Conservation (phyloP, 2,329 filamentous ascomycete genomes). For the Sporothrix schenckii region DNA sequence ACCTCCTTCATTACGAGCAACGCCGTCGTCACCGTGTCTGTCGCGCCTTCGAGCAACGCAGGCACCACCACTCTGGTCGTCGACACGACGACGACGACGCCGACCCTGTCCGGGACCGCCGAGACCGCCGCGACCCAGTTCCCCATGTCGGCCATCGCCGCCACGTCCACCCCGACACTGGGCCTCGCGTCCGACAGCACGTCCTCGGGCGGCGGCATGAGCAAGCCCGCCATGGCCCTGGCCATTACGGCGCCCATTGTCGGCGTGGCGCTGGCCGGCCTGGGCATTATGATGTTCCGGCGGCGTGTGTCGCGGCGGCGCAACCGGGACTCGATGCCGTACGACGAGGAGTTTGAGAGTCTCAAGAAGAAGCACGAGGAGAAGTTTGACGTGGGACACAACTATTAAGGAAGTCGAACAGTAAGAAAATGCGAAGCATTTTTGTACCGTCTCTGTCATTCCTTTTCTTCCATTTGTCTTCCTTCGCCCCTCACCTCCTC, state of each 20-base stretch:
- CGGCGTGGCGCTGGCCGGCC: conserved; percentile 32
- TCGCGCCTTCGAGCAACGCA: conserved; percentile 2
- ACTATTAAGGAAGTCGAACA: conserved; percentile 30
- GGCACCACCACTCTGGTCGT: conserved; percentile 7
- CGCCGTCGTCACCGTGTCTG: conserved; percentile 25
- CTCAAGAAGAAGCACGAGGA: conserved; percentile 39
- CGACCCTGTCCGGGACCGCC: neutral
- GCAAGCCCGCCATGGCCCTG: conserved; percentile 33
- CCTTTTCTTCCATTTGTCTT: neutral
- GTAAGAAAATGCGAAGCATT: neutral
- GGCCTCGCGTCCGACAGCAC: neutral
- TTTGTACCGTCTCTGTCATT: neutral
- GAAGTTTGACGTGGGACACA: conserved; percentile 37
- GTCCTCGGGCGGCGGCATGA: conserved; percentile 23
- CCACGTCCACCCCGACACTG: neutral
- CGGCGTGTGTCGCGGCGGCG: conserved; percentile 29
- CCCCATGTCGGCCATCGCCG: neutral
- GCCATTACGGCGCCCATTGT: conserved; percentile 35
- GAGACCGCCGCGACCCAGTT: neutral
- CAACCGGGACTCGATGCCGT: conserved; percentile 32
- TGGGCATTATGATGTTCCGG: conserved; percentile 34
- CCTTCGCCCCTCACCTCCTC: neutral
- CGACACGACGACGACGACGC: conserved; percentile 20
- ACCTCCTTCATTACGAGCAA: conserved; percentile 31
- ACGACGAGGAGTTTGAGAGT: conserved; percentile 38